Evolutionary conservation across 345 rosid species (phyloP), one percentile per base, ranked within the genome.

Genomic region (Viola odorata): DNA sequence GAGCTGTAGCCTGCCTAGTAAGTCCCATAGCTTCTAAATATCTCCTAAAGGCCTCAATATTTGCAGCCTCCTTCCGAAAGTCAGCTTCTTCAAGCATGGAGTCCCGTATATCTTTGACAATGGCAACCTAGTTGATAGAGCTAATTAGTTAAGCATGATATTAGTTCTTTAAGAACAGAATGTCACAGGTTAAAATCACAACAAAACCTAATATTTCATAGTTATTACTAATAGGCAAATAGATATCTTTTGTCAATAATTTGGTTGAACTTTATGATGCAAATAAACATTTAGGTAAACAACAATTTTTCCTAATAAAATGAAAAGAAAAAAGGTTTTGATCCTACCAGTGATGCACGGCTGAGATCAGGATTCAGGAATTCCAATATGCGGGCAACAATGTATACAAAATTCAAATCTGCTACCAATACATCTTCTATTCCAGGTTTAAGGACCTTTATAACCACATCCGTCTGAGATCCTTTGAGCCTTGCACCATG

Each of bases 11-110:
- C 73, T 89, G 96, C 65, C 91, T 73, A 58, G 90, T 82, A 55
- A 92, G 81, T 69, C 95, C 97, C 91, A 87, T 85, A 49, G 77
- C 75, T 77, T 84, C 90, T 70, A 89, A 82, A 80, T 92, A 92
- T 73, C 81, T 79, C 79, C 81, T 78, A 63, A 92, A 92, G 66
- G 90, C 63, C 65, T 85, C 96, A 40, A 89, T 79, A 44, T 89
- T 92, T 68, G 74, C 70, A 71, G 96, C 96, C 70, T 92, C 98
- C 84, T 92, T 89, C 52, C 78, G 61, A 75, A 92, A 92, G 77
- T 92, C 88, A 58, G 89, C 96, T 85, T 92, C 98, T 81, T 92
- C 97, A 67, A 92, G 96, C 98, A 92, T 87, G 40, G 98, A 89
- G 52, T 83, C 94, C 59, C 97, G 77, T 70, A 89, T 92, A 75